Evolutionary conservation across 2,329 filamentous ascomycete genomes (phyloP).

Genomic region (Calycina marina): DNA sequence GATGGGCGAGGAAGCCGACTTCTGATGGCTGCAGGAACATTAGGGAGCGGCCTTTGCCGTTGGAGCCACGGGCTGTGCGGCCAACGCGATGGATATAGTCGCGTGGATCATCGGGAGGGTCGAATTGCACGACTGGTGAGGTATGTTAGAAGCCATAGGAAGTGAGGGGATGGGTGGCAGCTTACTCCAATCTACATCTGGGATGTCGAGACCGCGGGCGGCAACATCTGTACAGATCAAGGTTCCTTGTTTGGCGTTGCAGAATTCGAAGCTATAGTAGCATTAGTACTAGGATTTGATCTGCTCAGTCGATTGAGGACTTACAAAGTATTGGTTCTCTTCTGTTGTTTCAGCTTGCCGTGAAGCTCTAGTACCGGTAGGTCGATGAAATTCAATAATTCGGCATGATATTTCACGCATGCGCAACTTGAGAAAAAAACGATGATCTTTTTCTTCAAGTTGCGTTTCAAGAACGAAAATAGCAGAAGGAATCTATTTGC

Average conservation of each 20-base stretch:
- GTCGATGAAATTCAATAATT: conserved; percentile 96
- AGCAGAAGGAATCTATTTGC: conserved; percentile 60
- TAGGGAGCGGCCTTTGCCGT: conserved; percentile 72
- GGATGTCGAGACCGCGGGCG: conserved; percentile 55
- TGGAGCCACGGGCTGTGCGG: conserved; percentile 75
- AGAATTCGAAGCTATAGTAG: conserved; percentile 65
- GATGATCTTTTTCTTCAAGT: conserved; percentile 83
- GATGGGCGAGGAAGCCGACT: conserved; percentile 78
- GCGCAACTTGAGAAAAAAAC: conserved; percentile 91
- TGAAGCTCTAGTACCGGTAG: conserved; percentile 75
- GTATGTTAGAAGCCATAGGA: conserved; percentile 9
- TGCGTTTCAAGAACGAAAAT: conserved; percentile 86
- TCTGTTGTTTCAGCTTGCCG: conserved; percentile 97
- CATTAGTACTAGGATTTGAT: too few species aligned
- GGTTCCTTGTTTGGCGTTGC: conserved; percentile 69
- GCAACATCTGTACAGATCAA: conserved; percentile 95
- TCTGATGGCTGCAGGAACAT: conserved; percentile 90
- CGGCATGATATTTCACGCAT: conserved; percentile 89
- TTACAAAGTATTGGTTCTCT: conserved; percentile 84
- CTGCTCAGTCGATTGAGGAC: not conserved
- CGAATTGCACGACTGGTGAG: conserved; percentile 60
- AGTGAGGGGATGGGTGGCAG: not conserved
- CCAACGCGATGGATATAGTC: conserved; percentile 95
- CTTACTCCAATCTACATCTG: conserved; percentile 3
- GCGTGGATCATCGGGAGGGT: conserved; percentile 78